Evolutionary conservation across 345 rosid species (phyloP), one percentile per base, ranked within the genome.

Genomic region (Passiflora organensis): DNA sequence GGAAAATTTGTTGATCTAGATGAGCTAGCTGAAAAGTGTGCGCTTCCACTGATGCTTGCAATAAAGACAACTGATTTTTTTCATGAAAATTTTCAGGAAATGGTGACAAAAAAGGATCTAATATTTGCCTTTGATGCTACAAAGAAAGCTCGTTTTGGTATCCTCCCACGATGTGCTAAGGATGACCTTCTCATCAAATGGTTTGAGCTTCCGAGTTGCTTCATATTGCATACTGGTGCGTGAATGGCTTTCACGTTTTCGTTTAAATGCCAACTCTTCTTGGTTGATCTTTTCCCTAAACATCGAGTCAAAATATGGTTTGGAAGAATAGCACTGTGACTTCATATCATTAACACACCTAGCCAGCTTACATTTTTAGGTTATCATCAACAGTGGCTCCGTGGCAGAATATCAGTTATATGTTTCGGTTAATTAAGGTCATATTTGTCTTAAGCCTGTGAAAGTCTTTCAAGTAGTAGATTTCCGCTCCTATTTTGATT

Each of bases 161-260:
- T 93, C 43, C 95, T 93, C 68, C 89, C 94, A 23, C 85, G 96
- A 32, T 88, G 88, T 72, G 95, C 91, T 11, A 88, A 82, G 74
- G 82, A 89, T 65, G 96, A 89, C 46, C 77, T 67, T 53, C 68
- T 67, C 62, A 88, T 93, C 72, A 77, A 81, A 81, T 89, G 96
- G 99, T 93, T 93, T 68, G 96, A 93, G 86, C 96, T 93, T 71
- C 96, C 99, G 57, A 88, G 86, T 67, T 93, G 96, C 77, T 86
- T 80, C 71, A 93, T 89, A 63, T 86, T 88, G 73, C 99, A 93
- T 59, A 88, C 82, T 55, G 99, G 96, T 93, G 48, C 19, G 51
- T 43, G n/a, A n/a, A 14, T 16, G 20, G 13, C 44, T 44, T 62
- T 39, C 19, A 37, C 6, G 17, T 43, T 45, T 59, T 39, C 50